A percentile compares a stretch with the other conserved stretches of the same genome.
phyloP scores from a whole-genome alignment of 1,284 basidiomycete genomes.

The Rugosomyces carneus region DNA sequence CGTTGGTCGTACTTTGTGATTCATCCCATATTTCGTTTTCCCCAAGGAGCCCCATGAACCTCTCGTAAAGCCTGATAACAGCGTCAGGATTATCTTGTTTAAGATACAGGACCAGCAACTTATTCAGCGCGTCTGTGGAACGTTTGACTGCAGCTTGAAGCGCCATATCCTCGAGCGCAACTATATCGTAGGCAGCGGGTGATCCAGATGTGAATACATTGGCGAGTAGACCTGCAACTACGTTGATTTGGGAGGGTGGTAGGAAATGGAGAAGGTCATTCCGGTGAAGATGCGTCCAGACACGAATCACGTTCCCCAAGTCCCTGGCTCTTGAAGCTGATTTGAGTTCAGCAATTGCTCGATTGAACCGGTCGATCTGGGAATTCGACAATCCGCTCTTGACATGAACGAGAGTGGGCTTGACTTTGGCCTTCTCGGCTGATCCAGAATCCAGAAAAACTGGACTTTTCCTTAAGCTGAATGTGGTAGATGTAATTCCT shows the following conservation, averaged over 20 bases:
- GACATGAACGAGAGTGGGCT: constrained; percentile 15
- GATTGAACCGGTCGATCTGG: constrained; percentile 31
- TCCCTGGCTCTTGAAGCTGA: constrained; percentile 30
- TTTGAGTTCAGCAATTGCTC: constrained; percentile 29
- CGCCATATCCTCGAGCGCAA: constrained; percentile 37
- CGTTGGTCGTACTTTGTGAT: constrained; percentile 17
- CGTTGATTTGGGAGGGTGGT: constrained; percentile 33
- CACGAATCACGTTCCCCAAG: constrained; percentile 24
- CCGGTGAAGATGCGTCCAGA: constrained; percentile 42
- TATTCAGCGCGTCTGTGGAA: constrained; percentile 41
- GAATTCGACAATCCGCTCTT: constrained; percentile 17
- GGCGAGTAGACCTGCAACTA: constrained; percentile 32
- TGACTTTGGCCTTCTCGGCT: constrained; percentile 22
- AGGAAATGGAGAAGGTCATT: constrained; percentile 38
- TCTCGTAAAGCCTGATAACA: constrained; percentile 42
- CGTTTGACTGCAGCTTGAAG: constrained; percentile 36
- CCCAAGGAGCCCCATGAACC: constrained; percentile 27
- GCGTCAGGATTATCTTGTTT: constrained; percentile 32
- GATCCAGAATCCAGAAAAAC: constrained; percentile 14
- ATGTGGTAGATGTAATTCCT: constrained; percentile 2
- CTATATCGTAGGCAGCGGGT: constrained; percentile 2
- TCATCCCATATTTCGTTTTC: constrained; percentile 22
- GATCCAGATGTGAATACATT: constrained; percentile 21
- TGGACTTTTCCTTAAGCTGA: background rate
- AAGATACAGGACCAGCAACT: constrained; percentile 44